Evolutionary conservation across 441 rosid genomes (phyloP), one percentile per base, ranked within the genome.

Genomic region (Manihot esculenta): DNA sequence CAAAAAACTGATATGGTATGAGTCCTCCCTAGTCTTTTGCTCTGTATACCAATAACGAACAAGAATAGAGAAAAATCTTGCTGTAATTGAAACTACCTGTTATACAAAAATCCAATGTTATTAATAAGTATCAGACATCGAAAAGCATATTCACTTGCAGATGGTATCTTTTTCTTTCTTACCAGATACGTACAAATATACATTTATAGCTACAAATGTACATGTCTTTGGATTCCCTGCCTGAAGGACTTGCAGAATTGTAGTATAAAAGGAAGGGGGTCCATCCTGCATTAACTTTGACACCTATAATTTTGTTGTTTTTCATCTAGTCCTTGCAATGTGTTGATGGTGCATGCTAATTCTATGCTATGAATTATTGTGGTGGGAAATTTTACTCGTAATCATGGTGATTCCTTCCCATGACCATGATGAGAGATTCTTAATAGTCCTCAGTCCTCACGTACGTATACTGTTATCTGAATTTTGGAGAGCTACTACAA

Each of bases 141-240:
- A 3, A 30, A 15, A 61, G 66, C 66, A 70, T 38, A 50, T 70
- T 62, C 41, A 61, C 27, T 66, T 30, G 33, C 35, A 2, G 4
- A 4, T 30, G 2, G 4, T 30, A 4, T 30, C 4, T 30, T 30
- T 30, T 30, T 30, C 35, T 30, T 30, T 30, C 35, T 35, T 35
- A 35, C 41, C 30, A 60, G 45, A 57, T 60, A n/a, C 23, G 13
- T 26, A 62, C 64, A 44, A 50, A 57, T 11, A 23, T 33, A 57
- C 71, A 79, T 73, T 76, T 27, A 69, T 50, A 20, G 48, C 20
- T 30, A 20, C 26, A 62, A 44, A 23, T 55, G 0, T 27, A 27
- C 30, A 14, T 33, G 55, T 42, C 81, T 64, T 74, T 27, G 81
- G 81, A 77, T 81, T 72, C 81, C 79, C 62, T 53, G 38, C 10